Evolutionary conservation across 2,329 filamentous ascomycete species (phyloP), one percentile per base, ranked within the genome.

Genomic region (Tolypocladium ovalisporum): DNA sequence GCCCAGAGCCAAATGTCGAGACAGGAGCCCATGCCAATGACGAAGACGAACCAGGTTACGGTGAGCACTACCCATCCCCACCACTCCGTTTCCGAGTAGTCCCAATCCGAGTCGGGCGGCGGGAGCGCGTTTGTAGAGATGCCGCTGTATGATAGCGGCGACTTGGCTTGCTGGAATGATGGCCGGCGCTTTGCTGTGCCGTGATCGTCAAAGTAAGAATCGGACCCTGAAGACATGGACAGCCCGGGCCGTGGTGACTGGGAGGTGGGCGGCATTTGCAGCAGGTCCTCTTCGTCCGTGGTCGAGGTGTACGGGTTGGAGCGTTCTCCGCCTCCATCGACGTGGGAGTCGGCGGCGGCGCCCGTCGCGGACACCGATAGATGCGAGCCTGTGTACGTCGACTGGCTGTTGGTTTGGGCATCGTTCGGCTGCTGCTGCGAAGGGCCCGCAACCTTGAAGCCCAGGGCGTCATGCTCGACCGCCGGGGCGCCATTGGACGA

Each of bases 1-100:
- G 94, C 94, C 94, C 94, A 99, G 71, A 87, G 94, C 94, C 94
- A 99, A 27, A 97, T 85, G 27, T 89, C 93, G 52, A 97, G 80
- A 70, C 91, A 97, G 54, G 89, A 96, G 56, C 94, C 94, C 89
- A 99, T 97, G 36, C 94, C 94, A 0, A 94, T 84, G 24, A 97
- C 91, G 70, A 99, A 97, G 32, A 97, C 91, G 51, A 95, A 76
- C 94, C 95, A 99, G 0, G 95, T 99, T 52, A 90, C 87, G 44
- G 88, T 76, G 36, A 99, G 77, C 53, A 99, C 87, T 9, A 96
- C 87, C 90, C 93, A 99, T 0, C 94, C 94, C 93, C 94, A 99
- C 86, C 90, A 96, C 66, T 94, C 92, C 0, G 94, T 99, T 75
- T 97, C 92, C 47, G 87, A 84, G 68, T 97, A 97, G 73, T 96